Evolutionary conservation across 441 rosid genomes (phyloP).

Genomic region (Cnidoscolus chayamansa): DNA sequence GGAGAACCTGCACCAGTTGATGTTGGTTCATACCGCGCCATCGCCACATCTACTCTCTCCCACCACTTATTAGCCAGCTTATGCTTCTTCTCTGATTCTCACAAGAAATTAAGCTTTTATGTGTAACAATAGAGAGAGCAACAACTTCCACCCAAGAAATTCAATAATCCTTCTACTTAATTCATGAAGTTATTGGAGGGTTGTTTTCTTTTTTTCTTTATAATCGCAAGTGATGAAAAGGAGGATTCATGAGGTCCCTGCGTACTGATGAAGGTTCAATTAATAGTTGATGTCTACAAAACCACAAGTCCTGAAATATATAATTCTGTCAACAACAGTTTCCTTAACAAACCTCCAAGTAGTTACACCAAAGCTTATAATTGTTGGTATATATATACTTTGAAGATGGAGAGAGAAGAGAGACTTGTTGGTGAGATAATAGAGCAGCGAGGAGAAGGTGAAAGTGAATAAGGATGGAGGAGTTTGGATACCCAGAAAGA

Average conservation of each 20-base stretch:
- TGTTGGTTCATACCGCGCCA: slow-evolving; percentile 50
- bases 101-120: background rate
- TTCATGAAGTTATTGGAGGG: no score
- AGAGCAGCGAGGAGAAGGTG: background rate
- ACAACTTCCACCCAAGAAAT: background rate
- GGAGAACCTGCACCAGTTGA: slow-evolving; percentile 34
- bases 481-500: no score
- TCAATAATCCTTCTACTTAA: no score
- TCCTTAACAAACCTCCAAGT: background rate
- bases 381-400: background rate
- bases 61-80: slow-evolving; percentile 62
- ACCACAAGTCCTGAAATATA: background rate
- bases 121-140: background rate
- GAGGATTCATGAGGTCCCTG: no score
- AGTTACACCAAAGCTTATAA: background rate
- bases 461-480: no score
- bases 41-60: slow-evolving; percentile 52
- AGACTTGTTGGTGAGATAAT: background rate
- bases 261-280: no score
- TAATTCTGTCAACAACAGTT: background rate
- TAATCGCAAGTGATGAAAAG: no score
- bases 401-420: background rate
- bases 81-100: slow-evolving; percentile 2
- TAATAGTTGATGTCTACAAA: background rate
- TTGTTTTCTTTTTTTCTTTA: no score